Base-by-base conservation (phyloP, 208 protist genomes). In the Dictyostelium gargantuum region DNA sequence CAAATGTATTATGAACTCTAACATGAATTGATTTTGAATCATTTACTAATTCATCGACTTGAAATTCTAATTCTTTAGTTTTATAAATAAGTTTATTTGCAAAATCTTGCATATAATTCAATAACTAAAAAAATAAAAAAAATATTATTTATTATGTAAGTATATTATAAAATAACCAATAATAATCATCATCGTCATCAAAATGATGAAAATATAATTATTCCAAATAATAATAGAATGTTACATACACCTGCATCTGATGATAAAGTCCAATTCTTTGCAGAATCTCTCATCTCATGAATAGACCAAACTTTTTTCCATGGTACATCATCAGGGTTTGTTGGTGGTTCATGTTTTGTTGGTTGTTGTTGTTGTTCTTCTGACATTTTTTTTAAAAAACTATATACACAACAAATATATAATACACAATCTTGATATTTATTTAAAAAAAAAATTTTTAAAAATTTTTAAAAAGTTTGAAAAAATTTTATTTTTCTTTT, bases 1-100 rank as follows among this genome's bases (percentile, higher is more conserved):
- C 96, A 84, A 96, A 96, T 56, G 93, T 96, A 74, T 96, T 96
- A 82, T 96, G 93, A 23, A 96, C 80, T 73, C 81, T 94, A 32
- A 94, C 77, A 77, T 93, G 73, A 58, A 84, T 61, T 40, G 80
- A 61, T 73, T 86, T 84, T 48, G 93, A 81, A 50, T 94, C 82
- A 11, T 84, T 73, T n/a, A 95, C 89, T 5, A 96, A 73, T 21
- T n/a, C 56, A 63, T 96, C 93, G 9, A 96, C 94, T 35, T 72
- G 80, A 79, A 61, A 52, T 75, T 95, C 93, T 1, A 96, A 61
- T 38, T 94, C 95, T 73, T 94, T 84, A 9, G 95, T 96, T 46
- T 84, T 81, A 56, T 74, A 86, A 2, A 96, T 95, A 9, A 96
- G 75, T 76, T 80, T 85, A 72, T 79, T 91, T 48, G 93, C 95